These are phyloP conservation scores for Wickerhamiella spandovensis DNA, from an alignment of 805 yeast genomes.

Conservation along the genomic window DNA sequence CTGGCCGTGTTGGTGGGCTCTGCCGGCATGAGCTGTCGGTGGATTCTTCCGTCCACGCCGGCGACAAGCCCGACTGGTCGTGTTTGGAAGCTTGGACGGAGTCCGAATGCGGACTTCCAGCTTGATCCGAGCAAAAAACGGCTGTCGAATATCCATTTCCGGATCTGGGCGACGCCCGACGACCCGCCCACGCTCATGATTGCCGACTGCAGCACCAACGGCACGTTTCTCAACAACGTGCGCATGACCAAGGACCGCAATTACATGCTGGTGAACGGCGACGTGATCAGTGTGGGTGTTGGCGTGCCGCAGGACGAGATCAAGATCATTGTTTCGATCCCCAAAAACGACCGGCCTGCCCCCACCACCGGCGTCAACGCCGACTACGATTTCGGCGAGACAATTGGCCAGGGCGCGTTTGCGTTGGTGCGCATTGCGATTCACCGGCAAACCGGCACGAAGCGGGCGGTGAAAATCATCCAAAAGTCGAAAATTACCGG, in stretches of 20 bases:
- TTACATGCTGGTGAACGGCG: conserved; percentile 79
- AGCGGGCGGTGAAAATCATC: conserved; percentile 85
- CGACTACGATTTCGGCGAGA: conserved; percentile 69
- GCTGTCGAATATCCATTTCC: conserved; percentile 62
- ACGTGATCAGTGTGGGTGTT: conserved; percentile 78
- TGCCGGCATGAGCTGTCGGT: conserved; percentile 13
- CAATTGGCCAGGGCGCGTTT: conserved; percentile 96
- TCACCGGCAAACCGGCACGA: conserved; percentile 69
- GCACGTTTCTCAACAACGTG: conserved; percentile 71
- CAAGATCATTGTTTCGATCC: conserved; percentile 30
- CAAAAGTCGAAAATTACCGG: conserved; percentile 66
- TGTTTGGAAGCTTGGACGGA: conserved; percentile 68
- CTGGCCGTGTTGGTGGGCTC: conserved; percentile 15
- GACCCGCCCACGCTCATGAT: conserved; percentile 36
- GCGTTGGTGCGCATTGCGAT: conserved; percentile 89
- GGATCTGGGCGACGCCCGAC: conserved; percentile 50
- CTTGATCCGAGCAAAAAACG: conserved; percentile 45
- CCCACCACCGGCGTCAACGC: conserved; percentile 38
- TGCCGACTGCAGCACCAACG: conserved; percentile 78
- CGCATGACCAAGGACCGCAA: conserved; percentile 64
- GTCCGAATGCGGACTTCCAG: conserved; percentile 47
- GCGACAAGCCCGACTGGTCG: conserved; percentile 1
- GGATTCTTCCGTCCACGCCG: conserved; percentile 10
- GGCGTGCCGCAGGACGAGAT: conserved; percentile 65
- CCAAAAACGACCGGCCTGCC: conserved; percentile 9